Percentiles rank a stretch among this genome's conserved stretches.
These are phyloP conservation scores for Juglanconis juglandina DNA, from an alignment of 2,329 filamentous ascomycete species.

Conservation along the genomic window DNA sequence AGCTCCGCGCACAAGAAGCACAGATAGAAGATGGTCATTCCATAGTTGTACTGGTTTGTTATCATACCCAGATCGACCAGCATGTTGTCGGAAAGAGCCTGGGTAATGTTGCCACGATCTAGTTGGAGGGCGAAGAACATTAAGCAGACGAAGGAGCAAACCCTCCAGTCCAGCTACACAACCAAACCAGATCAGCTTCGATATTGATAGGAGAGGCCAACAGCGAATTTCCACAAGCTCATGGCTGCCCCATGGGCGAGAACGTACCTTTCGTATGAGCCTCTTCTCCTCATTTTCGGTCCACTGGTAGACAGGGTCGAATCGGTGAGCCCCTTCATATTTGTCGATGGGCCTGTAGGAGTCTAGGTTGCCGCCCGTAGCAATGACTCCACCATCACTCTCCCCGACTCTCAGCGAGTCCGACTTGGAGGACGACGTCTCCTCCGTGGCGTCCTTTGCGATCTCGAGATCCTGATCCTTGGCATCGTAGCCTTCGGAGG, in stretches of 20 bases:
- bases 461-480: conserved; percentile 11
- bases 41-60: conserved; percentile 44
- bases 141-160: conserved; percentile 30
- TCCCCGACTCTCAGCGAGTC: conserved; percentile 11
- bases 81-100: conserved; percentile 34
- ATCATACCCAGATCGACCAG: conserved; percentile 27
- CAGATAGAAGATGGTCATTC: conserved; percentile 46
- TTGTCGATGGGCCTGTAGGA: conserved; percentile 47
- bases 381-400: conserved; percentile 15
- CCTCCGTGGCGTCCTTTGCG: conserved; percentile 5
- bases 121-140: conserved; percentile 36
- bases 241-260: background rate
- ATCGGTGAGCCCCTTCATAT: conserved; percentile 58
- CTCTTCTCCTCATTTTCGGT: conserved; percentile 52
- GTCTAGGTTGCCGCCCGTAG: conserved; percentile 18
- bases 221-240: too few species aligned
- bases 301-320: conserved; percentile 56
- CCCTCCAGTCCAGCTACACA: conserved; percentile 29
- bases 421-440: background rate
- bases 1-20: conserved; percentile 51
- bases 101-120: conserved; percentile 33
- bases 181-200: background rate
- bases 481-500: conserved; percentile 1
- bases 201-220: too few species aligned
- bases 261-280: conserved; percentile 48